Base-by-base conservation (phyloP, 2,329 filamentous ascomycete species). In the Elsinoe perseae region DNA sequence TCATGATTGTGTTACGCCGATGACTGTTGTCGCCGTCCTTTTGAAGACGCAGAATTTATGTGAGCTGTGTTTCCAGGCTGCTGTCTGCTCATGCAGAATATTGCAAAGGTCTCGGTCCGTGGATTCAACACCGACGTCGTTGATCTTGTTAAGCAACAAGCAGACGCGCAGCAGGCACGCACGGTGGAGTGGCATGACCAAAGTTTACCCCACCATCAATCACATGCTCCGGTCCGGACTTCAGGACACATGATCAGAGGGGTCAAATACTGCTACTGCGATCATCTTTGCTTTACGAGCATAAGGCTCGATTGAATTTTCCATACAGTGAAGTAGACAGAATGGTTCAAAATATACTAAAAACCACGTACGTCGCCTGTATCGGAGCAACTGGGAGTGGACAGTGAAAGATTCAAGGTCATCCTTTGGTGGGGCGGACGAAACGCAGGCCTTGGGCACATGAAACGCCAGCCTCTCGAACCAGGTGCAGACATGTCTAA, bases 381-480 rank as follows among this genome's bases (percentile, higher is more conserved):
- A n/a, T n/a, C n/a, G n/a, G n/a, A n/a, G n/a, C n/a, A n/a, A n/a
- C n/a, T n/a, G n/a, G n/a, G n/a, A n/a, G n/a, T n/a, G n/a, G n/a
- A n/a, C n/a, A n/a, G n/a, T n/a, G n/a, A 36, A 36, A 36, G 32
- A 44, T 27, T 23, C 40, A 20, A 43, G 28, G 27, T 48, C 14
- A n/a, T 20, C 12, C 18, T 36, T 20, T 34, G 32, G 48, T 32
- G 48, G 48, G 48, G 48, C 30, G 23, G 48, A n/a, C 32, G 48
- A 52, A 52, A 52, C 48, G 8, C 16, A 52, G 16, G 21, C 20
- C 8, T 20, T 12, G 16, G 32, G 48, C 48, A 52, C 48, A 34
- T 52, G 48, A 52, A 52, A 52, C 48, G 30, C 27, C 48, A 52
- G 48, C 48, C 48, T 52, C 21, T 16, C 30, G 28, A 21, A 12